Evolutionary conservation across 176 grass and related monocot genomes (phyloP).

Genomic region (Cymbopogon citratus): DNA sequence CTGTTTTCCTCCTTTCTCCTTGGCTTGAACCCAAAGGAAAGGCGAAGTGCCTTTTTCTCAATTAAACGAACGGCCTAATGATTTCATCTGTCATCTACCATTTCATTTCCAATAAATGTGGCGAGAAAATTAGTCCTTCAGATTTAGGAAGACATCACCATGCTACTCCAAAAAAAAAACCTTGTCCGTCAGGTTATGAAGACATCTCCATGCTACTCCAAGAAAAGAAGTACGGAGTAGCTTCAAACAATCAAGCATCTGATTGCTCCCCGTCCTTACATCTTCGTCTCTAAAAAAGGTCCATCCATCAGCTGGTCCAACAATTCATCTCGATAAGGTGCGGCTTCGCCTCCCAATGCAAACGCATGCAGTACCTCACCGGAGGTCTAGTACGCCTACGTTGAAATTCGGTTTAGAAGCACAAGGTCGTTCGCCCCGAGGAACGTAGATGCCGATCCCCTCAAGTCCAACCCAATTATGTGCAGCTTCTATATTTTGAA

Average conservation of each 20-base stretch:
- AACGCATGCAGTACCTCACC: background rate
- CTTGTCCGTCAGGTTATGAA: background rate
- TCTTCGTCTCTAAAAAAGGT: background rate
- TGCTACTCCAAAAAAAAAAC: slow-evolving; percentile 23
- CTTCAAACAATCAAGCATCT: background rate
- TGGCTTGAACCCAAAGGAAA: slow-evolving; percentile 10
- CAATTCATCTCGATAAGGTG: slow-evolving; percentile 25
- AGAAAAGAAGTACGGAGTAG: slow-evolving; percentile 2
- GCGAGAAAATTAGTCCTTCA: background rate
- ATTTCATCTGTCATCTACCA: slow-evolving; percentile 7
- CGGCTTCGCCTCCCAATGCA: slow-evolving; percentile 31
- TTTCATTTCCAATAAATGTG: background rate
- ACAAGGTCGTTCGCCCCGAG: slow-evolving; percentile 28
- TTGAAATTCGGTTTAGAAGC: slow-evolving; percentile 26
- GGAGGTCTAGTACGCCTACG: slow-evolving; percentile 19
- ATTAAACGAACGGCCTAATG: background rate
- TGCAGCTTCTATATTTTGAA: background rate
- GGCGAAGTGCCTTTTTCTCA: background rate
- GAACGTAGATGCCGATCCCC: background rate
- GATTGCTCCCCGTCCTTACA: background rate
- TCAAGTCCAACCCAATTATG: slow-evolving; percentile 13
- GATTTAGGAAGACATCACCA: background rate
- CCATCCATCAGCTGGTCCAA: slow-evolving; percentile 19
- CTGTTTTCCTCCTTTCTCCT: background rate
- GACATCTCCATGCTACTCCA: slow-evolving; percentile 14